Evolutionary conservation across 129 eudicot genomes (phyloP).

Genomic region (Ambrosia trifida): DNA sequence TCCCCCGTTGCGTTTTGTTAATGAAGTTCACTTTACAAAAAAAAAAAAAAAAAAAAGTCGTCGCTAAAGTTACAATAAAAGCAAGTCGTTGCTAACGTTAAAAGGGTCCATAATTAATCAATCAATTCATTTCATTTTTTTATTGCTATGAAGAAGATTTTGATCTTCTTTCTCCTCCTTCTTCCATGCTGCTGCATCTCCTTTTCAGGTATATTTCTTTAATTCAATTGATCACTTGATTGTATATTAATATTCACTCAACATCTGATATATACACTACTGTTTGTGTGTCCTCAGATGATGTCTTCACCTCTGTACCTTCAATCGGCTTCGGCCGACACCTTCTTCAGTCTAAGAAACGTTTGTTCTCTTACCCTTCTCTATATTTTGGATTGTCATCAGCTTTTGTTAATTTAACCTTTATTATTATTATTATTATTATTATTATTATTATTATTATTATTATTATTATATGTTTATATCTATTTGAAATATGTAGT

Average conservation of each 20-base stretch:
- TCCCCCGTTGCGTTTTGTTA: too few species aligned
- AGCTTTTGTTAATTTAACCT: too few species aligned
- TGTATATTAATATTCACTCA: background rate
- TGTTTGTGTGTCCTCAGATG: conserved; percentile 28
- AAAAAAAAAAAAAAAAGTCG: too few species aligned
- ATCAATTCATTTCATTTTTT: background rate
- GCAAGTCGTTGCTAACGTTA: too few species aligned
- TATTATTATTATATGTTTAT: too few species aligned
- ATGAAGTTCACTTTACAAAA: too few species aligned
- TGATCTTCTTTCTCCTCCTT: conserved; percentile 14
- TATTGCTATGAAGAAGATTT: background rate
- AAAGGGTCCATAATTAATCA: background rate
- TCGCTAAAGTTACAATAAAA: too few species aligned
- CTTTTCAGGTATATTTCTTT: conserved; percentile 42
- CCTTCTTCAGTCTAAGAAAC: conserved; percentile 45
- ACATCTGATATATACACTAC: conserved; percentile 3
- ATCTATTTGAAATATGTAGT: too few species aligned
- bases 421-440: too few species aligned
- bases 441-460: too few species aligned
- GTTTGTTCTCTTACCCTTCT: conserved; percentile 5
- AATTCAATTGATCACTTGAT: background rate
- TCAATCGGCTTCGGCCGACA: conserved; percentile 46
- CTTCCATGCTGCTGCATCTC: conserved; percentile 21
- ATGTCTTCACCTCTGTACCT: conserved; percentile 36
- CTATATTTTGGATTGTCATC: background rate